A percentile compares a stretch with the other conserved stretches of the same genome.
phyloP scores from a whole-genome alignment of 208 protist species.

The Endotrypanum monterogeii region DNA sequence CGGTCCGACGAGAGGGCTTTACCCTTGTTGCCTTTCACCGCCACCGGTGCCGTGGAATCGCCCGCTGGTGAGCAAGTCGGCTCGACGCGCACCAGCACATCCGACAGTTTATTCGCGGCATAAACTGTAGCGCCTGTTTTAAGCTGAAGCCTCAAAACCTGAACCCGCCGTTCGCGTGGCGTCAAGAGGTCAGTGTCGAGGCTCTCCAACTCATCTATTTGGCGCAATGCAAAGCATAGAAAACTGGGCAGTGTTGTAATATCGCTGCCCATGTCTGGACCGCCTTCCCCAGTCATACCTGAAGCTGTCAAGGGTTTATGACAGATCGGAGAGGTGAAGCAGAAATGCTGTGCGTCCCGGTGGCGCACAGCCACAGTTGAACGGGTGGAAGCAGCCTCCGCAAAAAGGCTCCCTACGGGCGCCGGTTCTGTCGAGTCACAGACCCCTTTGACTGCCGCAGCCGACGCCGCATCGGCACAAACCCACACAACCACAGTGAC shows the following conservation, averaged over 20 bases:
- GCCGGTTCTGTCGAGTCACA: not conserved
- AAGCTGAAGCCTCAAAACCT: constrained; percentile 32
- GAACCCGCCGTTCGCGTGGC: constrained; percentile 37
- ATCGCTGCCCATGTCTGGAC: not conserved
- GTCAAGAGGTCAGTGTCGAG: constrained; percentile 30
- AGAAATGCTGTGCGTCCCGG: not conserved
- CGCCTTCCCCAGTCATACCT: not conserved
- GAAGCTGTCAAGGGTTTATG: not conserved
- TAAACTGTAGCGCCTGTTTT: constrained; percentile 18
- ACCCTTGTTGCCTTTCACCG: not conserved
- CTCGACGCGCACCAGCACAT: constrained; percentile 9
- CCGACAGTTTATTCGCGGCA: constrained; percentile 2
- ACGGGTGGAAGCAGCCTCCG: not conserved
- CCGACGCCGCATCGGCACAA: not conserved
- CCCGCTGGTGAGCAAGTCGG: not conserved
- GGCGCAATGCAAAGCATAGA: constrained; percentile 31
- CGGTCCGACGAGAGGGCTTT: not conserved
- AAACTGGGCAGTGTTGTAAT: constrained; percentile 1
- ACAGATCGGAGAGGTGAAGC: not conserved
- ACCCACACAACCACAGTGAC: constrained; percentile 29
- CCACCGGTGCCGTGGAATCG: not conserved
- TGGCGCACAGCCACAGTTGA: not conserved
- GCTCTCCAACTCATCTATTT: constrained; percentile 27
- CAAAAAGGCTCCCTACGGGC: not conserved
- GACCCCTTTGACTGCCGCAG: not conserved